Evolutionary conservation across 2,329 filamentous ascomycete genomes (phyloP), one percentile per base, ranked within the genome.

Genomic region (Fusarium sp.): DNA sequence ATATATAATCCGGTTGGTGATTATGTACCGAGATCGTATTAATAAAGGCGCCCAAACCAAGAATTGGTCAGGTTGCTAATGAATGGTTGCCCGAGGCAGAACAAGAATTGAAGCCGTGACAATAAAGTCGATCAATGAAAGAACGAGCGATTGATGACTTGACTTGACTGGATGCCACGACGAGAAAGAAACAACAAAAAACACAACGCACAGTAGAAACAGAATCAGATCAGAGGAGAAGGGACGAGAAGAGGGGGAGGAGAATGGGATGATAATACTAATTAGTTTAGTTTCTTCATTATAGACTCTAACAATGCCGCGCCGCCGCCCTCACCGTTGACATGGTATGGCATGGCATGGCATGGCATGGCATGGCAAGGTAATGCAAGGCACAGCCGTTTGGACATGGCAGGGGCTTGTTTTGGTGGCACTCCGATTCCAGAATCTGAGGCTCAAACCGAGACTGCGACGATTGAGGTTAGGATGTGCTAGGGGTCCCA

Each of bases 381-480:
- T 29, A 25, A 53, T 53, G 49, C 49, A 53, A 53, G 49, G 49
- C 49, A 53, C 49, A 53, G 30, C 34, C 24, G 49, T 41, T 53
- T 53, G 30, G 41, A 20, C 58, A 64, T 44, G 57, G 52, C 58
- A 64, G 48, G 57, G 52, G 53, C 37, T 32, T 29, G 30, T 61
- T 61, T 47, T 67, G 70, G 48, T 49, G 29, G 44, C 42, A 54
- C 66, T 42, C 34, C 30, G 61, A 46, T 67, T 68, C 66, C 57
- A 58, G 69, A 67, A 61, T 66, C 71, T 71, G 69, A 75, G 71
- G 61, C 73, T 75, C 73, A 74, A 71, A 74, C 73, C 64, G 69
- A 51, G 61, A 55, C 61, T 74, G 70, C 62, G 63, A 70, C 70
- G 55, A 53, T 61, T 68, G 67, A 67, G 65, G 73, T 72, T 74